Evolutionary conservation across 805 yeast species (phyloP), one percentile per base, ranked within the genome.

Genomic region (Kluyveromyces aestuarii): DNA sequence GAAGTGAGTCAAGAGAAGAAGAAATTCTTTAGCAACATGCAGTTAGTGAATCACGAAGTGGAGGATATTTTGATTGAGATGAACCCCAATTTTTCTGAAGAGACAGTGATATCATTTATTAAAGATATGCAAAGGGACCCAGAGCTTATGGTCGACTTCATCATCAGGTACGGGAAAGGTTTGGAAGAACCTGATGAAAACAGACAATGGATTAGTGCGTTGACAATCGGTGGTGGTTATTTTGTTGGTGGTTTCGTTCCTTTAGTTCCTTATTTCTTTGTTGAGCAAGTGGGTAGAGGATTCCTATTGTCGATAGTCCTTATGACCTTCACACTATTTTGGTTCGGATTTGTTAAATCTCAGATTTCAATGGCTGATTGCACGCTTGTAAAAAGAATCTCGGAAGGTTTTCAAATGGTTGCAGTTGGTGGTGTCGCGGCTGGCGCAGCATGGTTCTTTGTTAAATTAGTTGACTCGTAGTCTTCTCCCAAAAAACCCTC

Each of bases 361-460:
- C 69, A 84, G 40, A 79, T 89, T 46, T 84, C 97, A 4, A 80
- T 90, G 72, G 96, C 95, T 48, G 80, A 79, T 21, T 79, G 86
- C 57, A 75, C 87, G n/a, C 59, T 63, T 1, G 58, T 63, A 53
- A 79, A 77, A 54, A 84, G 83, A 60, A 69, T 84, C 3, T 69
- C 73, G 46, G 96, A 90, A 66, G 98, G 97, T 41, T 49, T 84
- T 17, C 95, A 88, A 69, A 91, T 93, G 98, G 81, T 88, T 47
- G 68, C 84, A n/a, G 90, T 87, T 45, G 99, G 99, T 38, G 95
- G 97, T n/a, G 71, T 85, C 33, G 98, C 99, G 19, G 98, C 99
- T 5, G 95, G 96, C 5, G 86, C 95, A 21, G 99, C 99, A 10
- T 91, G 96, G 96, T 80, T 79, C 41, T 77, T 90, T 63, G 99